These are phyloP conservation scores for Penstemon barbatus DNA, from an alignment of 257 asterid genomes.

Conservation along the genomic window DNA sequence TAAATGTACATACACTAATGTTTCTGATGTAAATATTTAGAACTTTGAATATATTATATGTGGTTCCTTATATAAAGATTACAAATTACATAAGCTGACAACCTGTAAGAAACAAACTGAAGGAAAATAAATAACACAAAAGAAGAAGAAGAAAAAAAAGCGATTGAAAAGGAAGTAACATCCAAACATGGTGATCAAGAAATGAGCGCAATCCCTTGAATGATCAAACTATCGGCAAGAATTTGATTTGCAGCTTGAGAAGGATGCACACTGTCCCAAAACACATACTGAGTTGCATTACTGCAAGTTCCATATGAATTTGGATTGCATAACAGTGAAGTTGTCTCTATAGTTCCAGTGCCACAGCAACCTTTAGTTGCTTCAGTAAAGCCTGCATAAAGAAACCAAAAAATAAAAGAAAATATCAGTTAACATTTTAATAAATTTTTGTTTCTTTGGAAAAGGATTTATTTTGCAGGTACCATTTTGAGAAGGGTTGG, in stretches of 20 bases:
- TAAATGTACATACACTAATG: neutral
- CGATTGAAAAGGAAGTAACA: slow-evolving; percentile 9
- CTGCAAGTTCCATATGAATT: slow-evolving; percentile 72
- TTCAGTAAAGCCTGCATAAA: slow-evolving; percentile 63
- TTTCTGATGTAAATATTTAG: too few species aligned
- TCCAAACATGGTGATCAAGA: slow-evolving; percentile 27
- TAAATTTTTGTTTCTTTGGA: too few species aligned
- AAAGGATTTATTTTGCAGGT: neutral
- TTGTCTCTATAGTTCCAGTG: slow-evolving; percentile 82
- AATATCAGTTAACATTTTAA: neutral
- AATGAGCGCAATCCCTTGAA: slow-evolving; percentile 69
- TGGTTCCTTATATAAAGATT: slow-evolving; percentile 25
- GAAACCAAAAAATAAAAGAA: neutral
- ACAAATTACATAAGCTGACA: slow-evolving; percentile 18
- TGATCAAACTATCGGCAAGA: slow-evolving; percentile 63
- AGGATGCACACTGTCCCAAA: slow-evolving; percentile 98
- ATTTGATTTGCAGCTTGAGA: slow-evolving; percentile 82
- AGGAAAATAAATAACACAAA: neutral
- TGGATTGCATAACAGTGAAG: slow-evolving; percentile 69
- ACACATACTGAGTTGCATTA: slow-evolving; percentile 76
- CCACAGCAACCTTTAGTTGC: slow-evolving; percentile 86
- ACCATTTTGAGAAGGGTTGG: slow-evolving; percentile 64
- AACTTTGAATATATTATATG: slow-evolving; percentile 18
- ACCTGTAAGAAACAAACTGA: slow-evolving; percentile 19
- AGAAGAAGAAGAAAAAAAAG: neutral